phyloP scores from a whole-genome alignment of 805 yeast species.

The Saccharomycopsis schoenii region DNA sequence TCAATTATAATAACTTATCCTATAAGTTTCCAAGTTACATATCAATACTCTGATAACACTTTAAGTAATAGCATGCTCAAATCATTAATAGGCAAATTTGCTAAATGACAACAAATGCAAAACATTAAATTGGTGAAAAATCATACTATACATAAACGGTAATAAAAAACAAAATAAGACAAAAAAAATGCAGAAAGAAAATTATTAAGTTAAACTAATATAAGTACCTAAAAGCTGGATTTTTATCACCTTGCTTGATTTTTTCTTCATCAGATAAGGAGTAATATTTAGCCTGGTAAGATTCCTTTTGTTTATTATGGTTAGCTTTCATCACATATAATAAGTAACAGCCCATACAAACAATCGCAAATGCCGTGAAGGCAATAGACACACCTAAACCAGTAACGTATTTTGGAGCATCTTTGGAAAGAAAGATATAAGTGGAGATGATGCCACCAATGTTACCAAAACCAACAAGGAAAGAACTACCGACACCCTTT shows the following conservation, averaged over 20 bases:
- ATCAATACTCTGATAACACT: no score
- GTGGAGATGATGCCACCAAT: conserved; percentile 64
- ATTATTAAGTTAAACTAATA: conserved; percentile 18
- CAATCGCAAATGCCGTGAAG: conserved; percentile 33
- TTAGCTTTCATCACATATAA: conserved; percentile 23
- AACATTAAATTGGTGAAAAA: background rate
- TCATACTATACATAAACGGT: background rate
- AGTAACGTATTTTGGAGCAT: conserved; percentile 48
- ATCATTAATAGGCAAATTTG: no score
- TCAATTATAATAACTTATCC: no score
- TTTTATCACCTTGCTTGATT: conserved; percentile 29
- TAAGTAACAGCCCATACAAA: conserved; percentile 29
- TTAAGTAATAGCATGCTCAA: no score
- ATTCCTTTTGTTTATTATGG: conserved; percentile 21
- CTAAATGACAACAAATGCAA: no score
- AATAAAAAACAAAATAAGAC: background rate
- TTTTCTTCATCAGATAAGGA: conserved; percentile 25
- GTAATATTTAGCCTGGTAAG: conserved; percentile 25
- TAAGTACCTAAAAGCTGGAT: conserved; percentile 29
- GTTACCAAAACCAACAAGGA: conserved; percentile 63
- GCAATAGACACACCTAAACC: conserved; percentile 47
- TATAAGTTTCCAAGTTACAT: no score
- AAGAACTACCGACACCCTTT: conserved; percentile 47
- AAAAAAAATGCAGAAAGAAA: background rate
- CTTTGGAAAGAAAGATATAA: conserved; percentile 41